These are phyloP conservation scores for Oryza longistaminata DNA, from an alignment of 176 grass and related monocot species.

Conservation along the genomic window DNA sequence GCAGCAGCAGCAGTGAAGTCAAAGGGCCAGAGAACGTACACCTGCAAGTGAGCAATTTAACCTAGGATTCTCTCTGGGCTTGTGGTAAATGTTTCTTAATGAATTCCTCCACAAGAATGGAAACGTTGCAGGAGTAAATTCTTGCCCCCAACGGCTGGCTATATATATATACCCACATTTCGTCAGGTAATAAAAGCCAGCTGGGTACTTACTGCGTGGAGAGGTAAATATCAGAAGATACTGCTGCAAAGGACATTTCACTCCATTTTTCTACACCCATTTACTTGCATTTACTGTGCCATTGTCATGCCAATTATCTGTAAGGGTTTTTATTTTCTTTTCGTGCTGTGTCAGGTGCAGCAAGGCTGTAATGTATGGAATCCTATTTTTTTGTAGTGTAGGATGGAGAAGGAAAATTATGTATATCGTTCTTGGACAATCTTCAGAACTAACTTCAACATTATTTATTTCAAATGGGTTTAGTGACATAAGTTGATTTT, in stretches of 20 bases:
- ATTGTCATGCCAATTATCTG: background rate
- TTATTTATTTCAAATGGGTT: background rate
- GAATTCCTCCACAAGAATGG: background rate
- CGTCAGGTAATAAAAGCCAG: slow-evolving; percentile 25
- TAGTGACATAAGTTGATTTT: background rate
- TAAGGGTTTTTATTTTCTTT: background rate
- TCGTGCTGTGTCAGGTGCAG: background rate
- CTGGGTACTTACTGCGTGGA: background rate
- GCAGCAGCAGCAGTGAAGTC: background rate
- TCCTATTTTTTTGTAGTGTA: background rate
- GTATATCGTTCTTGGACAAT: background rate
- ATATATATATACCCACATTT: background rate
- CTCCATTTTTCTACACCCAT: slow-evolving; percentile 22
- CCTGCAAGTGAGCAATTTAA: slow-evolving; percentile 13
- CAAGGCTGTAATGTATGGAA: background rate
- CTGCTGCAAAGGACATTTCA: background rate
- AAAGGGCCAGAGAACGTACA: background rate
- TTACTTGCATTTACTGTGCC: background rate
- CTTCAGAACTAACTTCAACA: background rate
- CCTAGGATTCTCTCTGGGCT: slow-evolving; percentile 32
- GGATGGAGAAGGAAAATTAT: background rate
- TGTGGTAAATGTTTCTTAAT: background rate
- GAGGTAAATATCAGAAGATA: slow-evolving; percentile 25
- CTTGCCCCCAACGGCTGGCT: slow-evolving; percentile 6
- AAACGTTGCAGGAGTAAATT: slow-evolving; percentile 23